These are phyloP conservation scores for Ganoderma leucocontextum DNA, from an alignment of 1,284 basidiomycete genomes.

Conservation along the genomic window DNA sequence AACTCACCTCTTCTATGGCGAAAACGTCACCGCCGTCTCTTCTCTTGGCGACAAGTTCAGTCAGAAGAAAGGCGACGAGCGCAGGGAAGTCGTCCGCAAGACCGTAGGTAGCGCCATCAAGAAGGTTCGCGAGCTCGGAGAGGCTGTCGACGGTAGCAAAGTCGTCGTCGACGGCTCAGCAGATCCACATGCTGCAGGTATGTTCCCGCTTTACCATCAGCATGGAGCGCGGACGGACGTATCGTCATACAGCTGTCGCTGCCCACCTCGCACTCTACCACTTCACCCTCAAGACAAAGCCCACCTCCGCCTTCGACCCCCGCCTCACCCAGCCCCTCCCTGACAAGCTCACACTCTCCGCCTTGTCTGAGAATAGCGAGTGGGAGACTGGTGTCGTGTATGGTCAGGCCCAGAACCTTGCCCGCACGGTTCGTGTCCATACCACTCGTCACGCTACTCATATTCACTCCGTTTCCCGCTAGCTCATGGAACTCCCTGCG, in stretches of 20 bases:
- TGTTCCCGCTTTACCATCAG: constrained; percentile 1
- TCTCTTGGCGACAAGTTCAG: constrained; percentile 71
- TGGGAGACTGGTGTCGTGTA: constrained; percentile 81
- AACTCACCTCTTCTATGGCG: constrained; percentile 70
- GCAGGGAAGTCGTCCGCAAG: constrained; percentile 70
- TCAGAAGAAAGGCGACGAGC: constrained; percentile 55
- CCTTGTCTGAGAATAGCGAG: constrained; percentile 55
- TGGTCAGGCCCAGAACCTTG: constrained; percentile 85
- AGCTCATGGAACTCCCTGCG: constrained; percentile 86
- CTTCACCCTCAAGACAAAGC: constrained; percentile 79
- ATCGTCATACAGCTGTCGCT: constrained; percentile 66
- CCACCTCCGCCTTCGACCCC: constrained; percentile 66
- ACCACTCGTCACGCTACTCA: too few relatives aligned
- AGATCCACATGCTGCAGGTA: constrained; percentile 81
- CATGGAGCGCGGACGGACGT: not conserved
- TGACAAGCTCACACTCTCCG: constrained; percentile 56
- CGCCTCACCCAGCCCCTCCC: constrained; percentile 55
- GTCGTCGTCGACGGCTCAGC: constrained; percentile 66
- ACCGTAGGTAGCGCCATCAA: constrained; percentile 75
- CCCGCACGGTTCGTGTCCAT: constrained; percentile 63
- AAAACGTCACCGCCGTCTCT: constrained; percentile 61
- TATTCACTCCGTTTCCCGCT: constrained; percentile 11
- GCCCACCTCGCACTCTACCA: constrained; percentile 78
- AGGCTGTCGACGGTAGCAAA: constrained; percentile 59
- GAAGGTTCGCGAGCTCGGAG: constrained; percentile 62